phyloP scores from a whole-genome alignment of 176 grass and related monocot genomes.

The Triticum turgidum region DNA sequence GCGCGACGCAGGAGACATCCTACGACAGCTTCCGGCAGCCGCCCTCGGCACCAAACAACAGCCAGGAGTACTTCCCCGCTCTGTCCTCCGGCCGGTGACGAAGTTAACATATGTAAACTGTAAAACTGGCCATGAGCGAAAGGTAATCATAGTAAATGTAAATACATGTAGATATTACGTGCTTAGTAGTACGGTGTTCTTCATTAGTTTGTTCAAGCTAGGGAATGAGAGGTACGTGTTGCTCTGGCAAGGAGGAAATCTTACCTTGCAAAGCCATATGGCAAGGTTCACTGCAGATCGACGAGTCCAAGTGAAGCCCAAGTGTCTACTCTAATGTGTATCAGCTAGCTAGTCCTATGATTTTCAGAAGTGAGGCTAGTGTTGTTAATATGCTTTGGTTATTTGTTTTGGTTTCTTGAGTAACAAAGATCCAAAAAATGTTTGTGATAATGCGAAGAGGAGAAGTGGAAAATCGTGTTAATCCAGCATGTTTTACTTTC shows the following conservation, averaged over 20 bases:
- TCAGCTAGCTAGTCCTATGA: neutral
- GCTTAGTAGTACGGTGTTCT: neutral
- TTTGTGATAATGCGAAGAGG: too few relatives aligned
- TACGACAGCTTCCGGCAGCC: neutral
- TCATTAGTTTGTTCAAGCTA: neutral
- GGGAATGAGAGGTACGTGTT: neutral
- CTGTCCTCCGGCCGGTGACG: constrained; percentile 44
- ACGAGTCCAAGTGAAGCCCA: neutral
- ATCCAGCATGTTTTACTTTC: neutral
- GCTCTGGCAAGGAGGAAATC: neutral
- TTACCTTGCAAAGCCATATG: neutral
- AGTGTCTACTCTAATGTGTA: neutral
- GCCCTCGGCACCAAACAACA: constrained; percentile 7
- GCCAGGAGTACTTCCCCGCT: constrained; percentile 13
- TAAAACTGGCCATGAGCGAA: neutral
- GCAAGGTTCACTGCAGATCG: neutral
- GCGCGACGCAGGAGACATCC: neutral
- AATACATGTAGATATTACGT: constrained; percentile 17
- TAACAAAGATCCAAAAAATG: neutral
- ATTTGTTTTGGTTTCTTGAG: neutral
- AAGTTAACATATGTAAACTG: neutral
- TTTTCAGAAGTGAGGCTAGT: neutral
- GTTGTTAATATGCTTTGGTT: neutral
- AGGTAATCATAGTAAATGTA: neutral
- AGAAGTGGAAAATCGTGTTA: neutral